phyloP scores from a whole-genome alignment of 768 basidiomycete genomes.

The Hygrophoropsis aurantiaca region DNA sequence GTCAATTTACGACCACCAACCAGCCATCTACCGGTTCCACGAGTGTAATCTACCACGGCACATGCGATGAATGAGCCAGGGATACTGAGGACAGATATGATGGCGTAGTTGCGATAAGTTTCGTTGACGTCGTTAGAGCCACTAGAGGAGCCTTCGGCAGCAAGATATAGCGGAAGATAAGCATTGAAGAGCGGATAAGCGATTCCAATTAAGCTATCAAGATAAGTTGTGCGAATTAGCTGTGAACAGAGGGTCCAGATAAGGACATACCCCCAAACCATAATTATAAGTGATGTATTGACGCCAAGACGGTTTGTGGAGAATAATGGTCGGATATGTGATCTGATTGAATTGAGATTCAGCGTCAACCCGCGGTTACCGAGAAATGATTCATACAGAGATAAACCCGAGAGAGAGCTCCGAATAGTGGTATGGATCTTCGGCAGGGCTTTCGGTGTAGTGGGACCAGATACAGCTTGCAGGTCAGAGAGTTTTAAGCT shows the following conservation, averaged over 20 bases:
- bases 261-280: conserved; percentile 48
- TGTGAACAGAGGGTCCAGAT: neutral
- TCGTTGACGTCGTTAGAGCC: conserved; percentile 18
- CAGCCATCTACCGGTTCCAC: conserved; percentile 29
- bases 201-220: conserved; percentile 44
- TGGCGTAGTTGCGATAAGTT: conserved; percentile 50
- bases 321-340: conserved; percentile 52
- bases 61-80: conserved; percentile 50
- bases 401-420: conserved; percentile 36
- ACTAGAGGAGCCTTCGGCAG: conserved; percentile 28
- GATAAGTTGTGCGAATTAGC: conserved; percentile 1
- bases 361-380: neutral
- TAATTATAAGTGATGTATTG: conserved; percentile 48
- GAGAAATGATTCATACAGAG: conserved; percentile 32
- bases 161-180: conserved; percentile 52
- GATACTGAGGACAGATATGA: conserved; percentile 46
- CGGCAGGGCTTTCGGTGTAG: conserved; percentile 9
- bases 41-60: conserved; percentile 43
- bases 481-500: conserved; percentile 48
- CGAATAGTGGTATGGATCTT: conserved; percentile 26
- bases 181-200: conserved; percentile 54
- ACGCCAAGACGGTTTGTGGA: conserved; percentile 40
- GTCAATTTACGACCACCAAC: conserved; percentile 48
- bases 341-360: conserved; percentile 24
- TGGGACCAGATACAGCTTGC: conserved; percentile 24